Evolutionary conservation across 805 yeast genomes (phyloP).

Genomic region (Ogataea allantospora): DNA sequence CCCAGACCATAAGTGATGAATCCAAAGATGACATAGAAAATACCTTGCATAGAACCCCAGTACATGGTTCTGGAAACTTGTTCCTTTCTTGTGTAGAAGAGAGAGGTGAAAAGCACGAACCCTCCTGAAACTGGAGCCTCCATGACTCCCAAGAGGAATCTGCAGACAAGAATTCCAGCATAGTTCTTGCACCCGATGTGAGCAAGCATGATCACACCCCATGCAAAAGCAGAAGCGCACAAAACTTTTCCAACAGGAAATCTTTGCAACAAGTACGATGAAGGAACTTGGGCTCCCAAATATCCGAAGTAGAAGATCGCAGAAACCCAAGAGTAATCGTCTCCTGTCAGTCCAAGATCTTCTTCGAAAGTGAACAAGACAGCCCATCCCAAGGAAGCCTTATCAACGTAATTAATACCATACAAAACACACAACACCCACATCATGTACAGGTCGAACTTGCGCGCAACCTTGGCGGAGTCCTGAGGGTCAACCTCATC

Average conservation of each 20-base stretch:
- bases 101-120: conserved; percentile 30
- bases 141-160: conserved; percentile 36
- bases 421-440: conserved; percentile 31
- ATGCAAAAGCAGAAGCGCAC: conserved; percentile 29
- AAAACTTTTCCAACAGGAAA: conserved; percentile 44
- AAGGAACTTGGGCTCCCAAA: conserved; percentile 45
- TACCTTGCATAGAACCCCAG: conserved; percentile 16
- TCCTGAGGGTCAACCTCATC: conserved; percentile 34
- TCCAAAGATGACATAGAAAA: conserved; percentile 12
- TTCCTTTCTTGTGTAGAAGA: conserved; percentile 34
- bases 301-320: conserved; percentile 41
- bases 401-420: conserved; percentile 33
- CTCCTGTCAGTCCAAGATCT: conserved; percentile 34
- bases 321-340: conserved; percentile 41
- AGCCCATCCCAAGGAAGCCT: conserved; percentile 32
- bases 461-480: conserved; percentile 31
- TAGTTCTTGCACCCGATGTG: conserved; percentile 37
- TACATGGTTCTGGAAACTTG: conserved; percentile 31
- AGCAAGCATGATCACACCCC: conserved; percentile 37
- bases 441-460: conserved; percentile 36
- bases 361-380: conserved; percentile 28
- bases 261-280: conserved; percentile 44
- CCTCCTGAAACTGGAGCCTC: conserved; percentile 38
- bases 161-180: conserved; percentile 34
- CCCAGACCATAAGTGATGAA: conserved; percentile 33